Base-by-base conservation (phyloP, 345 rosid genomes). In the Zanthoxylum bungeanum region DNA sequence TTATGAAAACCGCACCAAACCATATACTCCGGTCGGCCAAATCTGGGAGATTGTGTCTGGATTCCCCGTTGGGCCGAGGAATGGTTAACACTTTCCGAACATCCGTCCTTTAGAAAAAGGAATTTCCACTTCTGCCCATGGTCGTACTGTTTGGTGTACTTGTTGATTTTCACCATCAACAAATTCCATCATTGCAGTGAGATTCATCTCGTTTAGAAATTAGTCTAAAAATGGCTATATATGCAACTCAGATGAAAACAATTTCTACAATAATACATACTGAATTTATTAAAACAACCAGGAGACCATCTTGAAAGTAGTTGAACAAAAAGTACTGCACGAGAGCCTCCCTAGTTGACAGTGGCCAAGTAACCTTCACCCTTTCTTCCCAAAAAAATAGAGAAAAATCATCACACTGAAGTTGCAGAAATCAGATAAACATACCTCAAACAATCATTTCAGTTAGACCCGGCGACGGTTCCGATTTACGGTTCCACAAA, bases 281-380 rank as follows among this genome's bases (percentile, higher is more conserved):
- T 87, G 98, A 77, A 85, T 87, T 92, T 16, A 87, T 0, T 6
- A 95, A 73, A 60, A 82, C 84, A 21, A 92, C 74, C 63, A 88
- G 57, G 65, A 95, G 77, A 73, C 84, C 97, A 70, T 92, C 98
- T 81, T 88, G 73, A 53, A 85, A 78, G 83, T 81, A 85, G 79
- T 95, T 93, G 19, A 95, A 87, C 71, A 81, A 27, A 71, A 85
- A 87, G 80, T 73, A 93, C 74, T 93, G 93, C 69, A 91, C 73
- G 47, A 91, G 40, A n/a, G 91, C 97, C 83, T 92, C 98, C 85
- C 99, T 85, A 70, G 89, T 74, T 56, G 92, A 79, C 66, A 95
- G 64, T 16, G 97, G 99, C 99, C 99, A 95, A 7, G 96, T 63
- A 66, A 89, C 84, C 92, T 95, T 95, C 92, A 89, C 75, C 90